Evolutionary conservation across 257 asterid genomes (phyloP), one percentile per base, ranked within the genome.

Genomic region (Petunia secreta): DNA sequence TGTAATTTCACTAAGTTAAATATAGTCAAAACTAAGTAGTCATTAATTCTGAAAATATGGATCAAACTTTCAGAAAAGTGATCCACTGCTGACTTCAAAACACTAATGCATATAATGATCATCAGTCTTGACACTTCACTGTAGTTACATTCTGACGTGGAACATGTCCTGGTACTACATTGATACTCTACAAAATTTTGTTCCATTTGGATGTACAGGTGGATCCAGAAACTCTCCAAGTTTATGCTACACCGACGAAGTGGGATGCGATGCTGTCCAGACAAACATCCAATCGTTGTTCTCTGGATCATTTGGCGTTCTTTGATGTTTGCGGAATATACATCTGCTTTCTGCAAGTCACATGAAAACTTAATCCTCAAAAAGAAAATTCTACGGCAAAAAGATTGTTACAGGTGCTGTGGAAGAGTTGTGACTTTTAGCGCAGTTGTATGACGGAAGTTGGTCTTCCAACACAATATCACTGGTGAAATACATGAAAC

Each of bases 281-380:
- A 50, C 16, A 1, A 73, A 34, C 46, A 48, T 36, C 78, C 77
- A 54, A 62, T 50, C 46, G 34, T 50, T 36, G 36, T 62, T 73
- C 78, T 36, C 78, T 73, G 78, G 50, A 73, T 73, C 78, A 13
- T 73, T 73, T 34, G 46, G 11, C 46, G 34, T 50, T 50, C 36
- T 71, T 71, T 36, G 50, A 13, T 73, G 60, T 36, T 11, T 50
- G 62, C 36, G 78, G 63, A 65, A 65, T 65, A 36, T 65, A 65
- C 37, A 14, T 39, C 74, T 40, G 74, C 57, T 65, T 39, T 40
- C 74, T 65, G 74, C 74, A 65, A 65, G 39, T 10, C 48, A 64
- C 73, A 64, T 64, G 34, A 64, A 71, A 71, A 48, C 34, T 11
- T 71, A 8, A 25, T 3, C 44, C 60, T 37, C 11, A n/a, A 48